phyloP scores from a whole-genome alignment of 225 moss, liverwort and hornwort species.

The Sphagnum contortum region DNA sequence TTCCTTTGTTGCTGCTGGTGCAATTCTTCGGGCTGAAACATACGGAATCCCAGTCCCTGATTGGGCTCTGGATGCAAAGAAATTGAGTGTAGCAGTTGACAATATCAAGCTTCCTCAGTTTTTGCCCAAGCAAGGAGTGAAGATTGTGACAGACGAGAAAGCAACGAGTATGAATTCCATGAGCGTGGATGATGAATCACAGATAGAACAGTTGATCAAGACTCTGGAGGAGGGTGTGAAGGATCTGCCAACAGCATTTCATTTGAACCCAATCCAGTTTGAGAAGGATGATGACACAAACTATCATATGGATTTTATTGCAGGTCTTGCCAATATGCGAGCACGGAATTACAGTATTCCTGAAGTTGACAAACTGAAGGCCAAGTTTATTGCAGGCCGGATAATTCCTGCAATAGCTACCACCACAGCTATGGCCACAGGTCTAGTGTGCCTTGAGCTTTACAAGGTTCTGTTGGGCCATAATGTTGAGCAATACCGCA shows the following conservation, averaged over 20 bases:
- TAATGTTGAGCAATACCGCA: slow-evolving; percentile 30
- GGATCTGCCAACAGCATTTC: slow-evolving; percentile 28
- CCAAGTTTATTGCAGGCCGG: slow-evolving; percentile 61
- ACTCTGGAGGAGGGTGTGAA: slow-evolving; percentile 34
- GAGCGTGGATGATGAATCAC: slow-evolving; percentile 44
- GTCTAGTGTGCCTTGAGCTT: slow-evolving; percentile 50
- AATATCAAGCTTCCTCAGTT: slow-evolving; percentile 29
- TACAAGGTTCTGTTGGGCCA: slow-evolving; percentile 41
- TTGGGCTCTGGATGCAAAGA: slow-evolving; percentile 41
- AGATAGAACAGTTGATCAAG: slow-evolving; percentile 41
- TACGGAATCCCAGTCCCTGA: slow-evolving; percentile 36
- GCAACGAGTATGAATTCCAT: slow-evolving; percentile 29
- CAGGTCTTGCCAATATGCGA: slow-evolving; percentile 56
- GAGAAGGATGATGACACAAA: slow-evolving; percentile 69
- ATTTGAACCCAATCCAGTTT: slow-evolving; percentile 44
- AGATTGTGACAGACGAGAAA: slow-evolving; percentile 52
- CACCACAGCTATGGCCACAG: slow-evolving; percentile 56
- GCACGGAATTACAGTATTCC: slow-evolving; percentile 63
- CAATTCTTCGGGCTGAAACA: slow-evolving; percentile 37
- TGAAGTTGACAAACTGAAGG: slow-evolving; percentile 65
- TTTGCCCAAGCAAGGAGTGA: slow-evolving; percentile 51
- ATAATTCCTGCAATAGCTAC: slow-evolving; percentile 66
- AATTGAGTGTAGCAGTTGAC: slow-evolving; percentile 38
- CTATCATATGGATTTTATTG: slow-evolving; percentile 61
- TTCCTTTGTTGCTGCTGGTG: slow-evolving; percentile 38